Base-by-base conservation (phyloP, 1,284 basidiomycete genomes). In the Cutaneotrichosporon daszewskae region DNA sequence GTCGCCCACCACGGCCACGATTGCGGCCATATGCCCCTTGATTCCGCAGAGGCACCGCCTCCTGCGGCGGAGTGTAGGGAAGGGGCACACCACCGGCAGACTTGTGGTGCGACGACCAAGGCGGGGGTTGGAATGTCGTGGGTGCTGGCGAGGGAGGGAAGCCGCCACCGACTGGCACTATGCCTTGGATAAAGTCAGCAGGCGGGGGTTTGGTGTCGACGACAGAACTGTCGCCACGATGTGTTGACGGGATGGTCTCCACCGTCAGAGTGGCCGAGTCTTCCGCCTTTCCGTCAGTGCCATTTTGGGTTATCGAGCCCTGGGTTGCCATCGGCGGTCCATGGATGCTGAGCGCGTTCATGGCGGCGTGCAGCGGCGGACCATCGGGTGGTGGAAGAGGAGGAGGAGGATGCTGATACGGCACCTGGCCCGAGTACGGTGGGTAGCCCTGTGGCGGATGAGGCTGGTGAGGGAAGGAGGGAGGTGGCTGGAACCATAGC, bases 371-470 rank as follows among this genome's bases (percentile, higher is more conserved):
- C 34, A 14, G 17, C n/a, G 14, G 23, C 31, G 20, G 5, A 10
- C 18, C 10, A 12, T 32, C 9, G 14, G n/a, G n/a, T 7, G 20
- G 20, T 9, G n/a, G 34, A 6, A 23, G 13, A 4, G 25, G 8
- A 5, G 17, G 40, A 27, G 32, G 25, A 10, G 18, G 40, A 22
- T 13, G 27, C 23, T 19, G 20, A n/a, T 32, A 31, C 27, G 19
- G 14, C 23, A 25, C 35, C 35, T 25, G 4, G 11, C 13, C n/a
- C 28, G 5, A 5, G 29, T 35, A 36, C 7, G 32, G 47, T 19
- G 49, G 16, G 8, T 25, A 32, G 33, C 38, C 26, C 41, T 43
- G 5, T n/a, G n/a, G n/a, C n/a, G n/a, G n/a, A n/a, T n/a, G n/a
- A n/a, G n/a, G n/a, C n/a, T n/a, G n/a, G n/a, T n/a, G n/a, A n/a